Evolutionary conservation across 139 green algal genomes (phyloP), one percentile per base, ranked within the genome.

Genomic region (Zygnema circumcarinatum): DNA sequence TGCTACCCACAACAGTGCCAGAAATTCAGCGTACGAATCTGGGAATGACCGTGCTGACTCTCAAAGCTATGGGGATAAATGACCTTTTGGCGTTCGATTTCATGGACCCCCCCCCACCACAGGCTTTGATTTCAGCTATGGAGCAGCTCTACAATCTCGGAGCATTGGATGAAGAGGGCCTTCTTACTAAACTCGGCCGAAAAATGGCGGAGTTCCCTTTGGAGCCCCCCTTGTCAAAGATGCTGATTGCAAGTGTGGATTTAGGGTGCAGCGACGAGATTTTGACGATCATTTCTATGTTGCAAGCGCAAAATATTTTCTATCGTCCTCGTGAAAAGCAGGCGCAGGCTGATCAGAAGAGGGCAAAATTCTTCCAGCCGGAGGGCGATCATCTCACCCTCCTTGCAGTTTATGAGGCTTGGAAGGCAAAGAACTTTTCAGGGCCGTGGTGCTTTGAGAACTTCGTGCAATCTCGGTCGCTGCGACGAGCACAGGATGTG

Each of bases 141-240:
- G 96, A 98, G 91, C 92, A 97, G 92, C 93, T 99, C 80, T 99
- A 98, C 93, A 98, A 98, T 90, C 94, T 99, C 79, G 95, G 95
- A 1, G 96, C 96, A 2, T 92, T 98, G 36, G 96, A 98, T 67
- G 95, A 98, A 85, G 96, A 98, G 89, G 97, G 97, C 33, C 90
- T 99, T 93, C 94, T 99, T 11, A 99, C 97, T 33, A 91, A 95
- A 69, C 94, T 99, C 82, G 97, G 97, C 21, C 93, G 97, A 74
- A 98, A 98, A 89, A 99, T 99, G 97, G 97, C 97, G 0, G 97
- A 99, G 94, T 99, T 99, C 90, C 97, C 97, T 0, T 92, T 99
- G 32, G 97, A 98, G 90, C 97, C 97, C 2, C 96, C 96, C 38
- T 96, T 99, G 91, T 95, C 92, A 90, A 99, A 99, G 93, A 94